Conservation (phyloP, 345 rosid species). For the Rhodamnia rubescens region DNA sequence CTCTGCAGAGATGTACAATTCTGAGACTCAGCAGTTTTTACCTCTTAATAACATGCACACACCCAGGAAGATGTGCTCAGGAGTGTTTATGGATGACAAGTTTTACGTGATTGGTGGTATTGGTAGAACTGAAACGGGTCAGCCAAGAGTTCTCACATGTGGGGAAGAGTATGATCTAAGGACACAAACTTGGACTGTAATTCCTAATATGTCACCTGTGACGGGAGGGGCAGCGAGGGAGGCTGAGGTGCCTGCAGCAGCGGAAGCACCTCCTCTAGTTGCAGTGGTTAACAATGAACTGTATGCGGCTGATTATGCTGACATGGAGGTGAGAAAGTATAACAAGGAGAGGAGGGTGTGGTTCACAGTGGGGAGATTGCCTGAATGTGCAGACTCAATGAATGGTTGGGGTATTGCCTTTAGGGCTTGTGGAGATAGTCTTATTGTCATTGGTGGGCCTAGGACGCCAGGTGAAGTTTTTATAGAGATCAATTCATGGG, state of each 20-base stretch:
- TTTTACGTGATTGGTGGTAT: conserved; percentile 87
- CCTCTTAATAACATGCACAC: conserved; percentile 70
- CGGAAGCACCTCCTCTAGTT: conserved; percentile 85
- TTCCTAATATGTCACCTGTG: conserved; percentile 74
- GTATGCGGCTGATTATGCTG: conserved; percentile 80
- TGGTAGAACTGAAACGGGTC: conserved; percentile 36
- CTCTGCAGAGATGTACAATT: conserved; percentile 81
- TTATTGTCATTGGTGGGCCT: conserved; percentile 91
- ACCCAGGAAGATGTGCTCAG: conserved; percentile 89
- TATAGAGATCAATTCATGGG: conserved; percentile 82
- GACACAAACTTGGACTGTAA: conserved; percentile 57
- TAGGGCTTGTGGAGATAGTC: conserved; percentile 78
- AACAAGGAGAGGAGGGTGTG: conserved; percentile 50
- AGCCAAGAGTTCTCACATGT: conserved; percentile 33
- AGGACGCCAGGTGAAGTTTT: conserved; percentile 58
- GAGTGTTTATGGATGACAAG: conserved; percentile 82
- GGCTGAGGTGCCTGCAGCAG: conserved; percentile 44
- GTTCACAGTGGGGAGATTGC: conserved; percentile 64
- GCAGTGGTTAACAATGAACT: conserved; percentile 77
- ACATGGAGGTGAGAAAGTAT: conserved; percentile 70
- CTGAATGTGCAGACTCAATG: conserved; percentile 74
- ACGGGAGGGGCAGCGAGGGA: conserved; percentile 29
- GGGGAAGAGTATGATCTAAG: conserved; percentile 80
- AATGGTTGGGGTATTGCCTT: conserved; percentile 98
- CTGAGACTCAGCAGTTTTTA: conserved; percentile 59